Percentiles rank a stretch among this genome's conserved stretches.
Evolutionary conservation across 345 rosid species (phyloP).

Genomic region (Eucalyptus curtisii): DNA sequence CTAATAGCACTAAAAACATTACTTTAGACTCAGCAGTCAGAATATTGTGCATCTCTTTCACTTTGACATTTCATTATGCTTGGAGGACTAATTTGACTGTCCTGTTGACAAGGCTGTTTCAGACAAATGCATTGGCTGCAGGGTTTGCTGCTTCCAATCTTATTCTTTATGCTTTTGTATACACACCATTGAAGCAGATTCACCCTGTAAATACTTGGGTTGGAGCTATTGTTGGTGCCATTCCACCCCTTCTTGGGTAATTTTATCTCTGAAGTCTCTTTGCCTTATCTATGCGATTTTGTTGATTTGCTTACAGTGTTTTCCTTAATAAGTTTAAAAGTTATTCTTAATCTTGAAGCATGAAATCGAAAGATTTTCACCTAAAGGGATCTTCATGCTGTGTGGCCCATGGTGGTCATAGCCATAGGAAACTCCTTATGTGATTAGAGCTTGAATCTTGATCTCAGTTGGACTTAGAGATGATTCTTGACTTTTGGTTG

Average conservation of each 20-base stretch:
- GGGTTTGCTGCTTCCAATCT: conserved; percentile 85
- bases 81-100: conserved; percentile 11
- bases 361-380: not conserved
- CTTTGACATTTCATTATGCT: not conserved
- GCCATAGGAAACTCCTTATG: not conserved
- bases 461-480: not conserved
- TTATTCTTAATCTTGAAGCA: not conserved
- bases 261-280: not conserved
- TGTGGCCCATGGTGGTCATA: not conserved
- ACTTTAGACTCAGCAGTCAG: not conserved
- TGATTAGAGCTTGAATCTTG: not conserved
- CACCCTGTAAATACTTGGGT: conserved; percentile 98
- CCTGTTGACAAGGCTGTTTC: conserved; percentile 60
- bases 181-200: conserved; percentile 90
- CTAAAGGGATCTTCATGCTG: not conserved
- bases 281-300: not conserved
- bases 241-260: conserved; percentile 97
- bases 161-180: conserved; percentile 60
- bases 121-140: conserved; percentile 90
- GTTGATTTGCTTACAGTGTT: not conserved
- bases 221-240: conserved; percentile 97
- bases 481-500: not conserved
- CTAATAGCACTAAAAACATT: not conserved
- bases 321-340: not conserved
- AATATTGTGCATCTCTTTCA: not conserved